These are phyloP conservation scores for Phaffia australis DNA, from an alignment of 768 basidiomycete species.

Conservation along the genomic window DNA sequence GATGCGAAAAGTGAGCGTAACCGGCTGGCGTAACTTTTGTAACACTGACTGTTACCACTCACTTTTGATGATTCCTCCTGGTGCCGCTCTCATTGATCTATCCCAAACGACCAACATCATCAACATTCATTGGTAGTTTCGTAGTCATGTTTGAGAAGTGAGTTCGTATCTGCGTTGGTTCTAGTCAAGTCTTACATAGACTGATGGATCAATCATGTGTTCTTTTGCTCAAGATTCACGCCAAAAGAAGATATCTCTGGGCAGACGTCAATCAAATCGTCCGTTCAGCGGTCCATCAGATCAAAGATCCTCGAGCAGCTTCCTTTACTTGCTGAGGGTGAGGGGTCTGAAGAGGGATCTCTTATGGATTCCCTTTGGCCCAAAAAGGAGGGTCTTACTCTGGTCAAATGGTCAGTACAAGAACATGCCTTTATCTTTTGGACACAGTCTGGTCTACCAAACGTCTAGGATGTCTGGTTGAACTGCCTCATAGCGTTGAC, in stretches of 20 bases:
- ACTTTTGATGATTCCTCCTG: too few species aligned
- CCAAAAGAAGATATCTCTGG: slow-evolving; percentile 65
- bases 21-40: neutral
- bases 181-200: neutral
- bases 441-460: too few species aligned
- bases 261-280: slow-evolving; percentile 84
- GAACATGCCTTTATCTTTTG: too few species aligned
- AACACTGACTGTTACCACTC: too few species aligned
- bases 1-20: neutral
- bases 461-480: neutral
- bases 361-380: slow-evolving; percentile 89
- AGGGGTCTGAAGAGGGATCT: slow-evolving; percentile 35
- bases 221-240: slow-evolving; percentile 38
- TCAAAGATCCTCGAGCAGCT: slow-evolving; percentile 67
- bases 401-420: slow-evolving; percentile 73
- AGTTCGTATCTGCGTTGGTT: neutral
- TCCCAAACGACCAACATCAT: too few species aligned
- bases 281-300: slow-evolving; percentile 81
- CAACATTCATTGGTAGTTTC: too few species aligned
- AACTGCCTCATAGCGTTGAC: neutral
- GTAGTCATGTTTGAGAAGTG: slow-evolving; percentile 40
- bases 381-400: slow-evolving; percentile 89
- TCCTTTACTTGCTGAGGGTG: slow-evolving; percentile 43
- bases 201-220: neutral
- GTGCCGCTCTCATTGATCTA: too few species aligned